phyloP scores from a whole-genome alignment of 2,329 filamentous ascomycete genomes.

The Cladosporium sphaerospermum region DNA sequence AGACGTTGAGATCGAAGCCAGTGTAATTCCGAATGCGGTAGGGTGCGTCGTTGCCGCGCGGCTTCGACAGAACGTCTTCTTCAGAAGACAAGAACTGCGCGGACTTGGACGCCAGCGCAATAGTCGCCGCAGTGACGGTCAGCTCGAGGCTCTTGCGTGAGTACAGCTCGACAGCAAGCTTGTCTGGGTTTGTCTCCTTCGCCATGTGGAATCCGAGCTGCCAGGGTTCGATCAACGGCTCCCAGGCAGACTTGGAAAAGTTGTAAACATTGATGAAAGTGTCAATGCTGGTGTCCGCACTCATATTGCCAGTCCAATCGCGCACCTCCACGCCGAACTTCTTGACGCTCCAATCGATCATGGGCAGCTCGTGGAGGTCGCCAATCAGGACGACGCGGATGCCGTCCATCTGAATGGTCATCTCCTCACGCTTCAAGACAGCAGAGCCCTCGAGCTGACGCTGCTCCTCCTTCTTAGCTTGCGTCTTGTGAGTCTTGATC shows the following conservation, averaged over 20 bases:
- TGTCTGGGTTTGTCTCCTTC: slow-evolving; percentile 66
- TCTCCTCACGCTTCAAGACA: slow-evolving; percentile 64
- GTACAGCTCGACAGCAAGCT: slow-evolving; percentile 74
- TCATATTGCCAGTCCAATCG: slow-evolving; percentile 86
- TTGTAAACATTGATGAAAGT: slow-evolving; percentile 97
- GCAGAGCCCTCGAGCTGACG: slow-evolving; percentile 45
- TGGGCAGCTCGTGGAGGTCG: slow-evolving; percentile 88
- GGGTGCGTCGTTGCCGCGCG: slow-evolving; percentile 81
- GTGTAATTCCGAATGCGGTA: slow-evolving; percentile 95
- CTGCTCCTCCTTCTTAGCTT: slow-evolving; percentile 39
- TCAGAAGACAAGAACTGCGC: slow-evolving; percentile 82
- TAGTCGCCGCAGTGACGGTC: slow-evolving; percentile 86
- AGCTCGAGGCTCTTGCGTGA: slow-evolving; percentile 89
- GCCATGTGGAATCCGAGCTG: slow-evolving; percentile 85
- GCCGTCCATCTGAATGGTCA: slow-evolving; percentile 80
- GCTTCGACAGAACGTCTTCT: slow-evolving; percentile 88
- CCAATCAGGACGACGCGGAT: slow-evolving; percentile 91
- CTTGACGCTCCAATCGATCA: slow-evolving; percentile 90
- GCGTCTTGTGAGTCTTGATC: slow-evolving; percentile 44
- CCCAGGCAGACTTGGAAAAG: slow-evolving; percentile 98
- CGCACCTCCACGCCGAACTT: slow-evolving; percentile 76
- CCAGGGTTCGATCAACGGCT: slow-evolving; percentile 94
- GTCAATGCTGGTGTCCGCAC: slow-evolving; percentile 82
- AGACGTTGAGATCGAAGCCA: slow-evolving; percentile 80
- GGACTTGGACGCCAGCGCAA: slow-evolving; percentile 87